Conservation (phyloP, 148 eudicot genomes). For the Silene uniflora region DNA sequence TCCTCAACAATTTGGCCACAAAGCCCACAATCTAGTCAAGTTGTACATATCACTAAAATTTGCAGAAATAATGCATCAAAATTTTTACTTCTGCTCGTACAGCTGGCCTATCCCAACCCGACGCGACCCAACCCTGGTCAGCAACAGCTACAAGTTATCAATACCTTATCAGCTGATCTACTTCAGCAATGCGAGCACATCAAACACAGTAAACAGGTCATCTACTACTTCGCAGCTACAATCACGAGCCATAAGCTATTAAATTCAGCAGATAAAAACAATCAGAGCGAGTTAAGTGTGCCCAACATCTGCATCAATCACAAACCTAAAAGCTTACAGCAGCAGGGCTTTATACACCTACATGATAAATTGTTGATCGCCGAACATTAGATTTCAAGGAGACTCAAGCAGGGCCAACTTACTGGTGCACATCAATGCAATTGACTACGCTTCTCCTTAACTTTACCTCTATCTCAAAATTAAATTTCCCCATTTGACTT, state of each 20-base stretch:
- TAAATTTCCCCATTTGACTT: background rate
- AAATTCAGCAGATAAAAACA: conserved; percentile 16
- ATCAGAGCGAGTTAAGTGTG: conserved; percentile 12
- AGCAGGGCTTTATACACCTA: background rate
- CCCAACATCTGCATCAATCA: conserved; percentile 7
- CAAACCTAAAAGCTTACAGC: conserved; percentile 1
- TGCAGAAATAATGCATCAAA: background rate
- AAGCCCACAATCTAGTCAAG: too few relatives aligned
- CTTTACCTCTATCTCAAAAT: background rate
- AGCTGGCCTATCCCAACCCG: background rate
- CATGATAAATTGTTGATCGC: background rate
- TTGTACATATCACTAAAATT: too few relatives aligned
- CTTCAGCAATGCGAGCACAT: conserved; percentile 2
- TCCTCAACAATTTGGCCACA: background rate
- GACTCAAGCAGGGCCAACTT: background rate
- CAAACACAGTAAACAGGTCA: conserved; percentile 22
- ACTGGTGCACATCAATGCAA: background rate
- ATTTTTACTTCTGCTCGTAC: background rate
- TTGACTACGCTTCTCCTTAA: conserved; percentile 9
- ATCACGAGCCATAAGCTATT: conserved; percentile 30
- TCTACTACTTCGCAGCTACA: conserved; percentile 42
- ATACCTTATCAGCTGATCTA: conserved; percentile 8
- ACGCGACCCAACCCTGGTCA: conserved; percentile 14
- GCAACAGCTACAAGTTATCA: conserved; percentile 17
- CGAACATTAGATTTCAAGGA: conserved; percentile 6